Percentiles rank a stretch among this genome's conserved stretches.
These are phyloP conservation scores for Dendrobium nobile DNA, from an alignment of 106 monocot species.

Conservation along the genomic window DNA sequence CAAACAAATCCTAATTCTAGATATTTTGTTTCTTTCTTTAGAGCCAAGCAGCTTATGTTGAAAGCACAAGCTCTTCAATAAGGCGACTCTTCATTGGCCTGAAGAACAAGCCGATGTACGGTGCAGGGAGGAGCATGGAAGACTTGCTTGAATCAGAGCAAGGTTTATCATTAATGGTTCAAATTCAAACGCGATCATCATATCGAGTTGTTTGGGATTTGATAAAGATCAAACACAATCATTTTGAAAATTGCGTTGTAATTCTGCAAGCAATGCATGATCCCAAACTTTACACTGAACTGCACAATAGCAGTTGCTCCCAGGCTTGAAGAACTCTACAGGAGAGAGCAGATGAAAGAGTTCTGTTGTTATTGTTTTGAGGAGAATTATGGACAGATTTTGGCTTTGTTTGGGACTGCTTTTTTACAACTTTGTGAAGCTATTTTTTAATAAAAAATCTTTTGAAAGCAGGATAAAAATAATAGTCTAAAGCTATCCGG, in stretches of 20 bases:
- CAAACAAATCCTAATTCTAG: not conserved
- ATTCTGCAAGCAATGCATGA: constrained; percentile 22
- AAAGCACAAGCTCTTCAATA: constrained; percentile 9
- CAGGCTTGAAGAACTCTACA: constrained; percentile 16
- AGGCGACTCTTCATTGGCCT: constrained; percentile 21
- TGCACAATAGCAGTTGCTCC: constrained; percentile 27
- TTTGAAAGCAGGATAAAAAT: not conserved
- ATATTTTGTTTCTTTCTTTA: not conserved
- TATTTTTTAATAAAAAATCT: no score
- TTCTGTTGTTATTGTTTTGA: not conserved
- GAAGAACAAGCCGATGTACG: constrained; percentile 56
- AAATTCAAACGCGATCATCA: constrained; percentile 21
- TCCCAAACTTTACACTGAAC: not conserved
- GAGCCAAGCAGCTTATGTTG: constrained; percentile 22
- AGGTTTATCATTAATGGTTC: constrained; percentile 37
- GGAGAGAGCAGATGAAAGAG: not conserved
- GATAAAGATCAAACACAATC: constrained; percentile 29
- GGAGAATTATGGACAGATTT: not conserved
- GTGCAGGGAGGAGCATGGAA: constrained; percentile 67
- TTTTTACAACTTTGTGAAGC: no score
- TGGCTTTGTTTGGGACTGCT: no score
- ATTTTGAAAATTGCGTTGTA: constrained; percentile 33
- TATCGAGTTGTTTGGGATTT: constrained; percentile 44
- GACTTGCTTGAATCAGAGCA: constrained; percentile 51
- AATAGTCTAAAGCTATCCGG: no score